Evolutionary conservation across 129 eudicot species (phyloP), one percentile per base, ranked within the genome.

Genomic region (Deinandra increscens): DNA sequence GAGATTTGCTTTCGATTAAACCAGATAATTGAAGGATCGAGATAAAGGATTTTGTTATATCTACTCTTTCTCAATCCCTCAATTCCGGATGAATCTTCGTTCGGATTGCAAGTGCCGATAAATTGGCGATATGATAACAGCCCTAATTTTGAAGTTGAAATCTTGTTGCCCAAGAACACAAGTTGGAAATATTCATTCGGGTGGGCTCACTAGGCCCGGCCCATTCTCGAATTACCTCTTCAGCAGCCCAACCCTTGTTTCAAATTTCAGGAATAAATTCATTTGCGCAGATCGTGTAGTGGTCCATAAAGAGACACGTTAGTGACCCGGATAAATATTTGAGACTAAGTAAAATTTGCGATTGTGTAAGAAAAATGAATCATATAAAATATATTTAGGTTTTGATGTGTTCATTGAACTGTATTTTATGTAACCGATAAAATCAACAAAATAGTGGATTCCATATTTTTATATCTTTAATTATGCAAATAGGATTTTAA

Each of bases 111-210:
- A 54, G 13, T 14, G 55, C 41, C 66, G 45, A 59, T 29, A 58
- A 71, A 45, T 8, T 58, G 75, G 20, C 60, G 60, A 71, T 56
- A 56, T 11, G 37, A 33, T 4, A 58, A 55, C n/a, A 53, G 64
- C 66, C 66, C 58, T 74, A 73, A 56, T 54, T 42, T 70, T 23
- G 34, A 53, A 38, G 56, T 51, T n/a, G 26, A 74, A 3, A 64
- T 41, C 79, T 65, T 65, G 79, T 53, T 45, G 46, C 58, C 64
- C 66, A 54, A 51, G 78, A 31, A 63, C 78, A 63, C 29, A 6
- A 33, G 18, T 4, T 9, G 6, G 18, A 37, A 6, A 3, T 34
- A 9, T 4, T 50, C 0, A 33, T 63, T 51, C 36, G 73, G 72
- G 49, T 66, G 59, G 68, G 37, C 66, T 42, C 6, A 11, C 8